Base-by-base conservation (phyloP, 2,329 filamentous ascomycete genomes). In the Microdochium paspali region DNA sequence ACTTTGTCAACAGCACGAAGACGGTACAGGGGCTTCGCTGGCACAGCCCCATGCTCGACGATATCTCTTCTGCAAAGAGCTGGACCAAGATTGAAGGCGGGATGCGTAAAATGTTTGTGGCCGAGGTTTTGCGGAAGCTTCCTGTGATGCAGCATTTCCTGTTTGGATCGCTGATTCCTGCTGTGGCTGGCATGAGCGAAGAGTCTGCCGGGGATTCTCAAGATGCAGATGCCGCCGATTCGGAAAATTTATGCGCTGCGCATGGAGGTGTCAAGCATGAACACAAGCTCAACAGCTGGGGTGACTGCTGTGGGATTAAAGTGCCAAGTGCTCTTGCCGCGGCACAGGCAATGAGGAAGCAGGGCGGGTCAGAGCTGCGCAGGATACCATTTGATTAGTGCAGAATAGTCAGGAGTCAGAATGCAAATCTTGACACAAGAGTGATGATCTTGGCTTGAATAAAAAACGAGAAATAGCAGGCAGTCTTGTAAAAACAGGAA, bases 71-170 rank as follows among this genome's bases (percentile, higher is more conserved):
- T 1, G 86, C 91, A 15, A 90, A 88, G 63, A 87, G 76, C 32
- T 98, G 93, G 93, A 71, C 67, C 54, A 98, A 98, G 72, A 86
- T 98, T 45, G 90, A 97, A 64, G 85, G 77, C 24, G 93, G 93
- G 6, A 97, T 98, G 94, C 79, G 87, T 51, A 87, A 89, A 55
- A 98, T 98, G 94, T 97, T 97, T 61, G 77, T 91, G 46, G 87
- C 84, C 35, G 93, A 98, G 66, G 91, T 98, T 1, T 67, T 98
- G 46, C 83, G 86, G 26, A 98, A 98, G 66, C 65, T 98, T 47
- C 93, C 93, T 1, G 91, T 98, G 40, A 97, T 97, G 90, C 93
- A 98, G 68, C 94, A 98, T 65, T 98, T 98, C 58, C 61, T 98
- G 47, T 98, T 98, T 60, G 93, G 93, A 1, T 85, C 82, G 9